Base-by-base conservation (phyloP, 345 rosid species). In the Barbarea vulgaris region DNA sequence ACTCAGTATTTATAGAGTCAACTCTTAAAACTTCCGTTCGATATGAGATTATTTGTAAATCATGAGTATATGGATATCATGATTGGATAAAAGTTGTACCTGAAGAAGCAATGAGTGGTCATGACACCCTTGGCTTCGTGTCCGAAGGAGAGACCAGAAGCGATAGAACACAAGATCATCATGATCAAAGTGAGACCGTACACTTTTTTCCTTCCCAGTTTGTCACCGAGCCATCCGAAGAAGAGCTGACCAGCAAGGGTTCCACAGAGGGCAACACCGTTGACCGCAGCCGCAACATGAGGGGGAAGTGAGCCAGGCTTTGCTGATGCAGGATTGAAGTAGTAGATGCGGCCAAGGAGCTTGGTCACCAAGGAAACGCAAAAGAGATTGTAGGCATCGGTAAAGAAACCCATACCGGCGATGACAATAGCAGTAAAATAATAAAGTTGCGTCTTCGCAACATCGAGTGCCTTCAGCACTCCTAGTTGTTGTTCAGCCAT, bases 391-490 rank as follows among this genome's bases (percentile, higher is more conserved):
- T n/a, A n/a, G n/a, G n/a, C n/a, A n/a, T n/a, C n/a, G n/a, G n/a
- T n/a, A n/a, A n/a, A n/a, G n/a, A n/a, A n/a, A n/a, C n/a, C n/a
- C n/a, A n/a, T n/a, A n/a, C n/a, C n/a, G n/a, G n/a, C n/a, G n/a
- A n/a, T n/a, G n/a, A n/a, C n/a, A n/a, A 84, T 78, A 12, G 81
- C 82, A 2, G 81, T 80, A 68, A 82, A 84, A 73, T 84, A 84
- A 52, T 84, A 84, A 55, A 75, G 73, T 60, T 81, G 85, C n/a
- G 82, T 84, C 17, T 75, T 82, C 31, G 83, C 85, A 12, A 64
- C 52, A 56, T 84, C 85, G 34, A 82, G 85, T 63, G 87, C 84
- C 25, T 62, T 78, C 0, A 84, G 82, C 82, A 84, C 84, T 64
- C 21, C 68, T 47, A 82, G n/a, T n/a, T n/a, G 58, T 14, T 77